Evolutionary conservation across 768 basidiomycete genomes (phyloP).

Genomic region (Suillus occidentalis): DNA sequence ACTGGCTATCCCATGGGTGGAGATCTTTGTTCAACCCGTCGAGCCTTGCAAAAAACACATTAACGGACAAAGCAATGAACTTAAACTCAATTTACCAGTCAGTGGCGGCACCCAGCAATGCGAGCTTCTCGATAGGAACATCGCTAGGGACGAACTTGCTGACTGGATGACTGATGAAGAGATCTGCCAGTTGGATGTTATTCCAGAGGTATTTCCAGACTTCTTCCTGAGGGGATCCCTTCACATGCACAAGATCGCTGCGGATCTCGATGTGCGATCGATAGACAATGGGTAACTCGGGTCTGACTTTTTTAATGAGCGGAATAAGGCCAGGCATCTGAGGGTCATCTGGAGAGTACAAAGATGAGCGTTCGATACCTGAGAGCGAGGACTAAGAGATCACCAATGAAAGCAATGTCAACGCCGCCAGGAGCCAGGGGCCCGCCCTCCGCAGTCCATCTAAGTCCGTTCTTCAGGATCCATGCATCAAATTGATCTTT

Average conservation of each 20-base stretch:
- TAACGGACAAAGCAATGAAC: constrained; percentile 5
- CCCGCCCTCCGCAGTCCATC: constrained; percentile 86
- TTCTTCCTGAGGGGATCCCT: constrained; percentile 82
- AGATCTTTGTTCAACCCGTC: constrained; percentile 95
- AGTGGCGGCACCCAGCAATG: constrained; percentile 79
- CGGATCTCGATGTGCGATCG: constrained; percentile 95
- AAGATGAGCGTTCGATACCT: constrained; percentile 12
- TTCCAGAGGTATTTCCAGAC: constrained; percentile 97
- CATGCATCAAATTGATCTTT: constrained; percentile 83
- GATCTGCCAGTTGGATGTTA: constrained; percentile 84
- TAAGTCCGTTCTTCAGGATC: constrained; percentile 86
- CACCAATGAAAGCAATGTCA: constrained; percentile 88
- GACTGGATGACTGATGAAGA: constrained; percentile 95
- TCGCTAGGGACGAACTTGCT: constrained; percentile 90
- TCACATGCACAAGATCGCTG: constrained; percentile 79
- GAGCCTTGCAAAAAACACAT: constrained; percentile 47
- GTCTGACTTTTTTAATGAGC: constrained; percentile 81
- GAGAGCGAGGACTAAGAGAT: constrained; percentile 12
- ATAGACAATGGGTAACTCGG: constrained; percentile 87
- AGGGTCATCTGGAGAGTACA: constrained; percentile 62
- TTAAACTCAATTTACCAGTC: constrained; percentile 57
- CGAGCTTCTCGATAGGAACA: constrained; percentile 69
- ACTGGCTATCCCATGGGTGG: constrained; percentile 76
- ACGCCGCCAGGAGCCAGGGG: constrained; percentile 81
- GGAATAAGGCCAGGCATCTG: constrained; percentile 95